phyloP scores from a whole-genome alignment of 2,329 filamentous ascomycete genomes.

The Aspergillus hiratsukae region DNA sequence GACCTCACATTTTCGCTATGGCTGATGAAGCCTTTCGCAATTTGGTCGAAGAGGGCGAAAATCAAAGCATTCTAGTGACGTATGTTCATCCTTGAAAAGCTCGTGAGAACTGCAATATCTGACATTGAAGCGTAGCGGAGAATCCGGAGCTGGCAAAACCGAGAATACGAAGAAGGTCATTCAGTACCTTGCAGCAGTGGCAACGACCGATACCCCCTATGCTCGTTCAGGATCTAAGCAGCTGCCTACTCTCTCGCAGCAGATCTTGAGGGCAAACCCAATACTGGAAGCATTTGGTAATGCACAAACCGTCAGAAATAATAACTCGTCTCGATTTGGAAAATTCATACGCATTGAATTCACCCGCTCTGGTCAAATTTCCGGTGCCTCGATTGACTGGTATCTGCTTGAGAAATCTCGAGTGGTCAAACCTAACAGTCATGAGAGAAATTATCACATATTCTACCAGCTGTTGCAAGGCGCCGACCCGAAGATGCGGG shows the following conservation, averaged over 20 bases:
- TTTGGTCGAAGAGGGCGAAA: slow-evolving; percentile 87
- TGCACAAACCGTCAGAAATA: slow-evolving; percentile 94
- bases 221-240: slow-evolving; percentile 58
- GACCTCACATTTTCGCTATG: slow-evolving; percentile 96
- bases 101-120: neutral
- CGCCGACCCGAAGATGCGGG: slow-evolving; percentile 67
- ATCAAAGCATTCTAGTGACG: slow-evolving; percentile 97
- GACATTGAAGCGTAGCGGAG: slow-evolving; percentile 52
- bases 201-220: slow-evolving; percentile 69
- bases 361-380: slow-evolving; percentile 79
- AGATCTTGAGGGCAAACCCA: slow-evolving; percentile 92
- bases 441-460: slow-evolving; percentile 93
- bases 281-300: slow-evolving; percentile 98
- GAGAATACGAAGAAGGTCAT: slow-evolving; percentile 99
- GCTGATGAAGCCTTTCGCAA: slow-evolving; percentile 96
- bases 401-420: slow-evolving; percentile 97
- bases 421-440: slow-evolving; percentile 79
- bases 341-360: slow-evolving; percentile 99
- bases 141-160: slow-evolving; percentile 96
- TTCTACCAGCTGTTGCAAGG: slow-evolving; percentile 95
- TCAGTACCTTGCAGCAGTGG: slow-evolving; percentile 93
- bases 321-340: slow-evolving; percentile 96
- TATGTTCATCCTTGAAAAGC: slow-evolving; percentile 30
- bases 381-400: slow-evolving; percentile 97
- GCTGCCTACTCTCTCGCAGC: slow-evolving; percentile 85